phyloP scores from a whole-genome alignment of 805 yeast genomes.

The Ogataea saltuana region DNA sequence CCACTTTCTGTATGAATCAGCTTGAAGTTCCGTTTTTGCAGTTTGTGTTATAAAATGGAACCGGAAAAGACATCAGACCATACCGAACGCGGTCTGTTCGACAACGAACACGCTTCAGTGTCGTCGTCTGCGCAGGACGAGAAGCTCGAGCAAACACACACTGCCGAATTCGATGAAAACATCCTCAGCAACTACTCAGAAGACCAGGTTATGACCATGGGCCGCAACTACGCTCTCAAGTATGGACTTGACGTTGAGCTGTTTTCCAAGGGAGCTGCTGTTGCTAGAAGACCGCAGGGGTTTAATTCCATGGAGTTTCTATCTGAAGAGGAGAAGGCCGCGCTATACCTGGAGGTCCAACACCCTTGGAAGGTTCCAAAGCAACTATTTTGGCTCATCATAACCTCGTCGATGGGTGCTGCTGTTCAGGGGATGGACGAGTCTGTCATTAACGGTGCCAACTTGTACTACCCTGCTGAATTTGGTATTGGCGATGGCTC shows the following conservation, averaged over 20 bases:
- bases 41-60: conserved; percentile 2
- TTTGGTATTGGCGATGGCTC: conserved; percentile 52
- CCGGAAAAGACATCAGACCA: conserved; percentile 2
- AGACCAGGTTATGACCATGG: conserved; percentile 68
- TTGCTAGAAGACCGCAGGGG: conserved; percentile 61
- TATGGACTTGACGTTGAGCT: conserved; percentile 57
- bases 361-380: conserved; percentile 48
- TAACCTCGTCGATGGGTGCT: conserved; percentile 74
- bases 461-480: conserved; percentile 55
- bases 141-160: conserved; percentile 10
- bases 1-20: too few species aligned
- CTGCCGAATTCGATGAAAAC: conserved; percentile 37
- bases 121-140: conserved; percentile 17
- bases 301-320: conserved; percentile 60
- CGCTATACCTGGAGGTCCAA: conserved; percentile 46
- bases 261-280: conserved; percentile 65
- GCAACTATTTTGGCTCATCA: conserved; percentile 55
- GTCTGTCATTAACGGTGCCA: conserved; percentile 73
- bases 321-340: conserved; percentile 54
- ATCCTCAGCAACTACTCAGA: conserved; percentile 58
- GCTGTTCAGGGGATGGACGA: conserved; percentile 84
- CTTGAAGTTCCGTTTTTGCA: not conserved
- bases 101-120: conserved; percentile 8
- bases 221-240: conserved; percentile 61
- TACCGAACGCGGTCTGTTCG: conserved; percentile 13